A percentile compares a stretch with the other conserved stretches of the same genome.
Evolutionary conservation across 495 filamentous ascomycete species (phyloP).

Genomic region (Penicillium antarcticum): DNA sequence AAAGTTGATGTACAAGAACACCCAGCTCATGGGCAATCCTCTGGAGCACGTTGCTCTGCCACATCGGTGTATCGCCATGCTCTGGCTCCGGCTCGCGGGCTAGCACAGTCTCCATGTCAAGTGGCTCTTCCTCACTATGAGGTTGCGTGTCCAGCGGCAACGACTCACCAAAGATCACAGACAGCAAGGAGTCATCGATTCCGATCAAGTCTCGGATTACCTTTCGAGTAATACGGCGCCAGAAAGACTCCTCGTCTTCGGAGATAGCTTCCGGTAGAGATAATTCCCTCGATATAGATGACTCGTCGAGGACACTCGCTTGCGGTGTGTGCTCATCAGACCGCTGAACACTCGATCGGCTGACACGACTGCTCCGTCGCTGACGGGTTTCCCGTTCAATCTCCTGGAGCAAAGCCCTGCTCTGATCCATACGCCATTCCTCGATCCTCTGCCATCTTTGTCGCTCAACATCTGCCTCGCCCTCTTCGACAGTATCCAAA

Average conservation of each 20-base stretch:
- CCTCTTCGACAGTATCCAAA: slow-evolving; percentile 62
- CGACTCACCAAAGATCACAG: slow-evolving; percentile 82
- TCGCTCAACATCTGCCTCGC: slow-evolving; percentile 49
- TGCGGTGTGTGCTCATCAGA: slow-evolving; percentile 18
- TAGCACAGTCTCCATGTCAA: slow-evolving; percentile 32
- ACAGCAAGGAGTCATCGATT: slow-evolving; percentile 80
- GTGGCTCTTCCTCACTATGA: slow-evolving; percentile 1
- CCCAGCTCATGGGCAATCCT: slow-evolving; percentile 86
- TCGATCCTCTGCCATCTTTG: slow-evolving; percentile 83
- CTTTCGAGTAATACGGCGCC: slow-evolving; percentile 77
- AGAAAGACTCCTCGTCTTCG: slow-evolving; percentile 60
- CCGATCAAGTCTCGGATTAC: slow-evolving; percentile 88
- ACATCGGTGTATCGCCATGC: slow-evolving; percentile 49
- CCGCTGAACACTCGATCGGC: slow-evolving; percentile 28
- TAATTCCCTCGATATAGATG: slow-evolving; percentile 5
- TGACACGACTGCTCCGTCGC: slow-evolving; percentile 38
- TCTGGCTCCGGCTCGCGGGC: slow-evolving; percentile 34
- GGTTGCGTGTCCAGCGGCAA: slow-evolving; percentile 44
- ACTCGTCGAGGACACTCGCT: slow-evolving; percentile 18
- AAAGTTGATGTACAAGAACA: slow-evolving; percentile 74
- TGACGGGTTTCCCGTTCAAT: slow-evolving; percentile 81
- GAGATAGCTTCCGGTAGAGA: slow-evolving; percentile 18
- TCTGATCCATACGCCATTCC: slow-evolving; percentile 89
- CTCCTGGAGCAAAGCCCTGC: slow-evolving; percentile 75
- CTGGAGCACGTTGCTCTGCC: slow-evolving; percentile 76